phyloP scores from a whole-genome alignment of 768 basidiomycete species.

The Nidularia pulvinata region DNA sequence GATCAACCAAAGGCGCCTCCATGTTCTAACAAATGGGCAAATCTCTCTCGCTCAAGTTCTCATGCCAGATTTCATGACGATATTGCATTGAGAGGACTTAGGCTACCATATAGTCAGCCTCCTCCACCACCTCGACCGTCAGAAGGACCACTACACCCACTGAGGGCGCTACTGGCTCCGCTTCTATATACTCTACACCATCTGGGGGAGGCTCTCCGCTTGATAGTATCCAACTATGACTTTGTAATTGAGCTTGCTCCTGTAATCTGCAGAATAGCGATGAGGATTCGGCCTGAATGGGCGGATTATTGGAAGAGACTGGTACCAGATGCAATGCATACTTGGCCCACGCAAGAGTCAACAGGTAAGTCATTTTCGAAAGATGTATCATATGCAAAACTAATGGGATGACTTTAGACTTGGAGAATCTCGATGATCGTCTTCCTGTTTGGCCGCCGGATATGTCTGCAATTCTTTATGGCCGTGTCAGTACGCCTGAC shows the following conservation, averaged over 20 bases:
- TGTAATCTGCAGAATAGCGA: constrained; percentile 61
- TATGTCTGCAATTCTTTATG: constrained; percentile 64
- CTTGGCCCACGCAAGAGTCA: constrained; percentile 55
- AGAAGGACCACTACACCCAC: no score
- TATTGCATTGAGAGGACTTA: constrained; percentile 47
- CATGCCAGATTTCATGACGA: constrained; percentile 58
- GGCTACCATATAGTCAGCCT: constrained; percentile 14
- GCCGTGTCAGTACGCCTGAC: constrained; percentile 62
- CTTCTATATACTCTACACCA: constrained; percentile 78
- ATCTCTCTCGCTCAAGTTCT: constrained; percentile 40
- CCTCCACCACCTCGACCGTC: no score
- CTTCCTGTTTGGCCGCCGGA: constrained; percentile 82
- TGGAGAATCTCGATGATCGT: constrained; percentile 56
- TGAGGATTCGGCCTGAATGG: constrained; percentile 80
- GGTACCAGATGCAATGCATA: constrained; percentile 58
- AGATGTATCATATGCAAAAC: not conserved
- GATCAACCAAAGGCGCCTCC: constrained; percentile 13
- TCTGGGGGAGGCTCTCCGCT: constrained; percentile 69
- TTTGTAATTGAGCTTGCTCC: constrained; percentile 58
- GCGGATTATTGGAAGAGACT: constrained; percentile 91
- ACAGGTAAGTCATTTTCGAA: constrained; percentile 29
- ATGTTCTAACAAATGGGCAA: constrained; percentile 41
- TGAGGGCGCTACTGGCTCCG: constrained; percentile 40
- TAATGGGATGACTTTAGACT: no score
- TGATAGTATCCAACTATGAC: constrained; percentile 54